A percentile compares a stretch with the other conserved stretches of the same genome.
These are phyloP conservation scores for Colletotrichum lupini DNA, from an alignment of 2,329 filamentous ascomycete genomes.

Conservation along the genomic window DNA sequence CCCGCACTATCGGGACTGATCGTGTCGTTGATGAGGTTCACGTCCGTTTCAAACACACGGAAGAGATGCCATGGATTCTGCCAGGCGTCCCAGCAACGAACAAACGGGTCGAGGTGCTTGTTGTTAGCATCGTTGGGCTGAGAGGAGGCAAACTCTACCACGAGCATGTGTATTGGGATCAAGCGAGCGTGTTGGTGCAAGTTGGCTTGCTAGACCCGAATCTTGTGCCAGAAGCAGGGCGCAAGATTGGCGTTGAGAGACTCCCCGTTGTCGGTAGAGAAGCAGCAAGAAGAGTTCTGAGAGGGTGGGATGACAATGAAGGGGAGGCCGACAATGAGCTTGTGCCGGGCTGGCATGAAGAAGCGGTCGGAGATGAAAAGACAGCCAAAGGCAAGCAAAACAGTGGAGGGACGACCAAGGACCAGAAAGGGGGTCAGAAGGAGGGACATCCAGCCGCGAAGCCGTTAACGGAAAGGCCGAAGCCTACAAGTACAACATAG, in stretches of 20 bases:
- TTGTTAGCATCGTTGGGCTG: conserved; percentile 69
- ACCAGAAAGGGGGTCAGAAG: no score
- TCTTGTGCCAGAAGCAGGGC: conserved; percentile 47
- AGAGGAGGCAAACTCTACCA: conserved; percentile 69
- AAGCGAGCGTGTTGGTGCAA: conserved; percentile 69
- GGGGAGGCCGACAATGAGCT: conserved; percentile 57
- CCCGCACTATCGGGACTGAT: conserved; percentile 72
- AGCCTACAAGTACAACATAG: no score
- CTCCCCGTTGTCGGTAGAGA: conserved; percentile 53
- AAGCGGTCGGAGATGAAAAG: background rate
- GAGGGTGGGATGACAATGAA: conserved; percentile 48
- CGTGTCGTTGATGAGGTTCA: conserved; percentile 74
- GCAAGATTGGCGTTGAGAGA: conserved; percentile 47
- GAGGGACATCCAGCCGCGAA: no score
- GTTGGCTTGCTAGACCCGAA: conserved; percentile 63
- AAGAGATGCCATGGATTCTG: conserved; percentile 69
- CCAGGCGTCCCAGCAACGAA: conserved; percentile 68
- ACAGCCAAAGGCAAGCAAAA: no score
- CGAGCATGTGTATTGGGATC: conserved; percentile 75
- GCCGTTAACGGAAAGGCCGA: no score
- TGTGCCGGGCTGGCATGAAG: conserved; percentile 48
- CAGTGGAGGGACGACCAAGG: no score
- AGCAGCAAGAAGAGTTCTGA: conserved; percentile 50
- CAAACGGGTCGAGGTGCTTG: conserved; percentile 62
- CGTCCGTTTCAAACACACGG: conserved; percentile 67